Conservation (phyloP, 2,329 filamentous ascomycete species). For the Pseudogymnoascus sp. region DNA sequence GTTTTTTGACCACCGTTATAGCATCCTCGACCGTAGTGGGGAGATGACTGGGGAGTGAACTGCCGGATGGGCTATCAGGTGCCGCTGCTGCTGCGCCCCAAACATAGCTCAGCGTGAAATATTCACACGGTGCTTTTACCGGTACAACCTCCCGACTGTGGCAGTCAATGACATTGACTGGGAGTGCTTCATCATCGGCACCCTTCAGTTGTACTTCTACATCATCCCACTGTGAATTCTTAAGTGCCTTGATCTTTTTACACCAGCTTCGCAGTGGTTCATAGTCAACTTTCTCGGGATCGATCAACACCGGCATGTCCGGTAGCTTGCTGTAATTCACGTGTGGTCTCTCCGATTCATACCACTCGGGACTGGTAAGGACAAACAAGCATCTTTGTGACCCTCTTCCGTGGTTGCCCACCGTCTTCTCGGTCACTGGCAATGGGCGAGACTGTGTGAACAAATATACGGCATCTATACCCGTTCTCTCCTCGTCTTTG, state of each 20-base stretch:
- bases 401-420: neutral
- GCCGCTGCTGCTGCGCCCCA: constrained; percentile 8
- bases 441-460: neutral
- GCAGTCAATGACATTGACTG: constrained; percentile 11
- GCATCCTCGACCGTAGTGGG: constrained; percentile 15
- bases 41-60: neutral
- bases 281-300: neutral
- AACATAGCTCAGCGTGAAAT: constrained; percentile 14
- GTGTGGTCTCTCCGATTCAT: neutral
- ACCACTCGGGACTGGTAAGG: neutral
- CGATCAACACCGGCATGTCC: neutral
- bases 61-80: neutral
- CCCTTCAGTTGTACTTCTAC: neutral
- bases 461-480: neutral
- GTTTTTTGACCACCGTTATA: constrained; percentile 7
- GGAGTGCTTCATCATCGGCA: neutral
- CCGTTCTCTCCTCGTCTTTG: neutral
- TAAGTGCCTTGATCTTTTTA: neutral
- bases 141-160: constrained; percentile 5
- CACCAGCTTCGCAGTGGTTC: neutral
- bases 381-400: neutral
- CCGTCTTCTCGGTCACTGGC: neutral
- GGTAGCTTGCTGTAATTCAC: neutral
- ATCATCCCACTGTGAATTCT: neutral
- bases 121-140: constrained; percentile 6